Conservation (phyloP, 805 yeast species). For the Wickerhamiella cacticola region DNA sequence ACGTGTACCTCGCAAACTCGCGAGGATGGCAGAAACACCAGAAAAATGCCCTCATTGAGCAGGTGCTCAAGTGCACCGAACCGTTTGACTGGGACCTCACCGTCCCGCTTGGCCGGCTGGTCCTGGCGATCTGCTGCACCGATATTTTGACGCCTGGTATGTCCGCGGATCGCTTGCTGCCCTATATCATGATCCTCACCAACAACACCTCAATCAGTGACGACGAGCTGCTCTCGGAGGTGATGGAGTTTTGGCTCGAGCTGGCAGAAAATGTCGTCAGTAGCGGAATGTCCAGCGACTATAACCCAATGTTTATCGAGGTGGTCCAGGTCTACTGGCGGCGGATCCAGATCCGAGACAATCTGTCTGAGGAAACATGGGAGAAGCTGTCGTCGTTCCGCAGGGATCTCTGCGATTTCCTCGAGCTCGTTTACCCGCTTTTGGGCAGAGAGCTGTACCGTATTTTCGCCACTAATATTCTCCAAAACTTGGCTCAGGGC, state of each 20-base stretch:
- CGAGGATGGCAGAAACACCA: constrained; percentile 12
- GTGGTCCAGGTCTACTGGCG: constrained; percentile 56
- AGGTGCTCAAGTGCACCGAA: constrained; percentile 2
- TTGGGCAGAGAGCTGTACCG: constrained; percentile 43
- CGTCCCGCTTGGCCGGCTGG: constrained; percentile 17
- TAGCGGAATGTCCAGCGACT: constrained; percentile 19
- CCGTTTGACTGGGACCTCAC: constrained; percentile 15
- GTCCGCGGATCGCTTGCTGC: constrained; percentile 12
- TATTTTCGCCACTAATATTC: constrained; percentile 27
- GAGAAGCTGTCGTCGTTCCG: constrained; percentile 60
- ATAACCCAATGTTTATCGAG: constrained; percentile 31
- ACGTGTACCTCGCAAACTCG: constrained; percentile 15
- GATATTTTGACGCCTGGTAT: constrained; percentile 12
- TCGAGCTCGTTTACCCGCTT: constrained; percentile 57
- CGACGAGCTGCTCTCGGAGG: constrained; percentile 24
- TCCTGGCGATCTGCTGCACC: constrained; percentile 16
- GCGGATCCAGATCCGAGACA: constrained; percentile 38
- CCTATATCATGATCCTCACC: constrained; percentile 17
- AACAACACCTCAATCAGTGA: constrained; percentile 21
- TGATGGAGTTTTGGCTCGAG: constrained; percentile 29
- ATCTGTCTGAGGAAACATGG: constrained; percentile 23
- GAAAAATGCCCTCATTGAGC: not conserved
- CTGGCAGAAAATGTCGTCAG: constrained; percentile 27
- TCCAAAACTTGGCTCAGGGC: not conserved
- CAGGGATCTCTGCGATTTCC: constrained; percentile 62